phyloP scores from a whole-genome alignment of 148 eudicot species.

The Limonium bicolor region DNA sequence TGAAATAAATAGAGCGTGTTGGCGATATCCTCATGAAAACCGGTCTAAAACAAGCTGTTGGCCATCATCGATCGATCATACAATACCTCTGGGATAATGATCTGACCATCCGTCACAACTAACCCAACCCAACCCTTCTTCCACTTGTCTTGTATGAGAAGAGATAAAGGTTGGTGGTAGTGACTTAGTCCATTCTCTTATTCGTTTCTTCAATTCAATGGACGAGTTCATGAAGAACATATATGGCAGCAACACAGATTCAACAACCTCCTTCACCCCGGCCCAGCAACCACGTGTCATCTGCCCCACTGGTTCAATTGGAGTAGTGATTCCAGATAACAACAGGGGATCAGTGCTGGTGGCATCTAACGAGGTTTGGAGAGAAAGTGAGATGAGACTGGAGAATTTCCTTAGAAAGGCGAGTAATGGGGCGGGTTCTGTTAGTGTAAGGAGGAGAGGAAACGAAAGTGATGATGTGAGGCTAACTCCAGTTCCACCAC shows the following conservation, averaged over 20 bases:
- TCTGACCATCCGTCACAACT: too few species aligned
- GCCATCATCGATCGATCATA: too few species aligned
- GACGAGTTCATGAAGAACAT: slow-evolving; percentile 36
- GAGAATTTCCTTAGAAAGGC: slow-evolving; percentile 41
- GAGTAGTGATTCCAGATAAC: too few species aligned
- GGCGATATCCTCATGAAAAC: too few species aligned
- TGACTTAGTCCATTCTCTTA: too few species aligned
- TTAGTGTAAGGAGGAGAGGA: too few species aligned
- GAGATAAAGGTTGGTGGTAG: too few species aligned
- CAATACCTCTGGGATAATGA: too few species aligned
- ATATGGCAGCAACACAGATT: slow-evolving; percentile 28
- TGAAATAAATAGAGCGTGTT: too few species aligned
- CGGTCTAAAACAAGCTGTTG: too few species aligned
- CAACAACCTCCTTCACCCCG: slow-evolving; percentile 11
- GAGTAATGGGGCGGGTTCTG: slow-evolving; percentile 30
- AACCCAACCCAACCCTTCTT: too few species aligned
- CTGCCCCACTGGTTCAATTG: background rate
- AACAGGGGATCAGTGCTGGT: background rate
- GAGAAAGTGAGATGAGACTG: slow-evolving; percentile 37
- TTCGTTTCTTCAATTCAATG: slow-evolving; percentile 27
- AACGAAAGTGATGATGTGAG: slow-evolving; percentile 32
- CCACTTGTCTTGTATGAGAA: too few species aligned
- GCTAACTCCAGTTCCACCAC: slow-evolving; percentile 10
- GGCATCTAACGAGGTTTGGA: slow-evolving; percentile 28
- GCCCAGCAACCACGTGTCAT: slow-evolving; percentile 1